A percentile compares a stretch with the other conserved stretches of the same genome.
phyloP scores from a whole-genome alignment of 345 rosid genomes.

The Combretum micranthum region DNA sequence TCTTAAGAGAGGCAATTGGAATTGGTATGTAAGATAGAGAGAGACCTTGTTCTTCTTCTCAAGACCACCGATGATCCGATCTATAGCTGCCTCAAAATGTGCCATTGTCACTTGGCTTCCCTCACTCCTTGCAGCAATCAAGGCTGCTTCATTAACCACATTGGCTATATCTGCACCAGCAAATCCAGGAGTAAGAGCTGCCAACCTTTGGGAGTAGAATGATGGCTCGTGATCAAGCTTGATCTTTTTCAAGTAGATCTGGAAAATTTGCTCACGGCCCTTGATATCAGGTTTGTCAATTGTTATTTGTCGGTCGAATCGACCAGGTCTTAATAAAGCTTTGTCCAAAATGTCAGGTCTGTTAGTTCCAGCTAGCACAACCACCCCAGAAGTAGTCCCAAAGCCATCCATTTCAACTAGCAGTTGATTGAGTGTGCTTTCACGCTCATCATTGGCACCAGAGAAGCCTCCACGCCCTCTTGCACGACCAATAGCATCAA shows the following conservation, averaged over 20 bases:
- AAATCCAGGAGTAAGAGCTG: conserved; percentile 94
- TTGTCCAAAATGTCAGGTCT: conserved; percentile 95
- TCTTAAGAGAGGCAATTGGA: neutral
- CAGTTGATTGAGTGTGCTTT: conserved; percentile 87
- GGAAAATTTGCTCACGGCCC: conserved; percentile 86
- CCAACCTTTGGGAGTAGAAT: conserved; percentile 77
- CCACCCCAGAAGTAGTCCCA: conserved; percentile 91
- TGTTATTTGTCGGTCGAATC: conserved; percentile 84
- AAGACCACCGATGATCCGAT: conserved; percentile 94
- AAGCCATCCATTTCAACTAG: conserved; percentile 98
- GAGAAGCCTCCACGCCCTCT: conserved; percentile 90
- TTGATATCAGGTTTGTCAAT: conserved; percentile 91
- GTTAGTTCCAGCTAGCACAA: conserved; percentile 94
- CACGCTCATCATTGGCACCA: conserved; percentile 92
- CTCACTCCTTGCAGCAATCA: conserved; percentile 79
- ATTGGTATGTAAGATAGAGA: neutral
- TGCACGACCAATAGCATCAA: conserved; percentile 93
- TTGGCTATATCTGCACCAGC: conserved; percentile 98
- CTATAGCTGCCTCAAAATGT: conserved; percentile 91
- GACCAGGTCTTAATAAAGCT: conserved; percentile 82
- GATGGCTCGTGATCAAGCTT: conserved; percentile 80
- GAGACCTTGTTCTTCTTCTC: conserved; percentile 91
- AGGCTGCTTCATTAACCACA: conserved; percentile 92
- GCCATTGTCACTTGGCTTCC: conserved; percentile 50
- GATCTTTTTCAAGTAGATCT: conserved; percentile 69